phyloP scores from a whole-genome alignment of 306 rosid species.

The Dalbergia cultrata region DNA sequence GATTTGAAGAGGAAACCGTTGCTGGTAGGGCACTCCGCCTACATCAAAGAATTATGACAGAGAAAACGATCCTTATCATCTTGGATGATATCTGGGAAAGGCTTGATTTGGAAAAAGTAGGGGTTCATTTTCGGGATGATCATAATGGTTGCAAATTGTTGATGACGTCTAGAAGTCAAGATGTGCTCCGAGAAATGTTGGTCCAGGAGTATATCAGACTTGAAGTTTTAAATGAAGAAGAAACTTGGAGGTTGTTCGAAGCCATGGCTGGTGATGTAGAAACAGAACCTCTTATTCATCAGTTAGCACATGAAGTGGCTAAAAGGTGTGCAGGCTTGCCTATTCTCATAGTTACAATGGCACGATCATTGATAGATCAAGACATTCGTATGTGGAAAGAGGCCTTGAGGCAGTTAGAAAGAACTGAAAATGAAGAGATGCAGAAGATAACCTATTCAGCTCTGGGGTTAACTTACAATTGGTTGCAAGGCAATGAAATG shows the following conservation, averaged over 20 bases:
- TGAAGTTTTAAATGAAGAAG: neutral
- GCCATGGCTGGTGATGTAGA: neutral
- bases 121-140: neutral
- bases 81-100: neutral
- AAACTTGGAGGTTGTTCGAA: neutral
- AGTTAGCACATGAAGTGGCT: neutral
- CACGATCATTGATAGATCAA: neutral
- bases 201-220: neutral
- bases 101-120: neutral
- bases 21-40: neutral
- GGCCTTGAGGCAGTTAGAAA: neutral
- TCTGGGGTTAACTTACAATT: conserved; percentile 1
- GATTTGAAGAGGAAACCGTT: neutral
- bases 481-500: neutral
- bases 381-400: neutral
- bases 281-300: neutral
- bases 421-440: neutral
- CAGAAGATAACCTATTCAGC: neutral
- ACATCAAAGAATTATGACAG: neutral
- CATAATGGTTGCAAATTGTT: neutral
- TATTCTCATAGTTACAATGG: neutral
- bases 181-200: neutral
- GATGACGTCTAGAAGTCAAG: neutral
- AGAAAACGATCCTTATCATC: neutral
- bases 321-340: neutral